Evolutionary conservation across 345 rosid genomes (phyloP).

Genomic region (Corymbia maculata): DNA sequence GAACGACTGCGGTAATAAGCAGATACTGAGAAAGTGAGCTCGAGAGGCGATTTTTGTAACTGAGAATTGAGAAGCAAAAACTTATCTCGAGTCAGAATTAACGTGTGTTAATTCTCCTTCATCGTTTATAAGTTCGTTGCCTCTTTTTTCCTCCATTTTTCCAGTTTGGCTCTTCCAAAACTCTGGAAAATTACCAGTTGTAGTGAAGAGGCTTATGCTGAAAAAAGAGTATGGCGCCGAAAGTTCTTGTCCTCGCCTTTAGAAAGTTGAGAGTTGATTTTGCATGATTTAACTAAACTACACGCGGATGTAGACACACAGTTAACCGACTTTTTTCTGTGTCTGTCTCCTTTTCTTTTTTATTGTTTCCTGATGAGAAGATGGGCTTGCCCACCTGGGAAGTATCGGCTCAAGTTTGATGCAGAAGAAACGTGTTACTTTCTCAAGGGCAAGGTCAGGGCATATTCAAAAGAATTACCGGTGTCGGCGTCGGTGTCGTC

Average conservation of each 20-base stretch:
- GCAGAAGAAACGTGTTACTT: slow-evolving; percentile 90
- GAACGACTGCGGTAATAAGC: background rate
- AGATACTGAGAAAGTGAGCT: background rate
- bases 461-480: slow-evolving; percentile 34
- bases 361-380: slow-evolving; percentile 11
- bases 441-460: slow-evolving; percentile 75
- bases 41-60: background rate
- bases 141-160: background rate
- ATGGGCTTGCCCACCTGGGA: slow-evolving; percentile 94
- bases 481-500: background rate
- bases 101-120: background rate
- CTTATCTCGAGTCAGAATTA: background rate
- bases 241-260: background rate
- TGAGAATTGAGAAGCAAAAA: background rate
- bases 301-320: background rate
- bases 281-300: background rate
- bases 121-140: background rate
- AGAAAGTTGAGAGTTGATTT: background rate
- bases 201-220: background rate
- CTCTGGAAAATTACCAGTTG: background rate
- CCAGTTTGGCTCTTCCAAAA: background rate
- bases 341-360: background rate
- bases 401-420: slow-evolving; percentile 73
- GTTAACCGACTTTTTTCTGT: background rate
- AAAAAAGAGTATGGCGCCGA: background rate